phyloP scores from a whole-genome alignment of 352 stramenopile species.

The Globisporangium okanoganense region DNA sequence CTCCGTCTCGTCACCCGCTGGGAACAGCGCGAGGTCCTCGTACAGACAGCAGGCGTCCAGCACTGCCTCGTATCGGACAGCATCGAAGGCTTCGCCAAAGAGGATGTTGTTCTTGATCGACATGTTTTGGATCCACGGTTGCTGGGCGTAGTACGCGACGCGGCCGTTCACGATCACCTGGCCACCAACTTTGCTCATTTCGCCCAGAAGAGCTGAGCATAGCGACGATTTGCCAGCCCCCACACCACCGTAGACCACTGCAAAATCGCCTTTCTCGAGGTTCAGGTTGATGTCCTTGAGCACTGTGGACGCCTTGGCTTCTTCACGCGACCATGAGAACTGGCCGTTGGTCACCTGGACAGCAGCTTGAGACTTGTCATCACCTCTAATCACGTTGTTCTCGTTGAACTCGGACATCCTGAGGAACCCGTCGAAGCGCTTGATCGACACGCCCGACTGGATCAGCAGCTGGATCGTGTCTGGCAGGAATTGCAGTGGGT shows the following conservation, averaged over 20 bases:
- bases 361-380: too few relatives aligned
- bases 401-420: constrained; percentile 7
- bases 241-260: constrained; percentile 87
- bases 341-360: too few relatives aligned
- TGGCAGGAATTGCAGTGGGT: neutral
- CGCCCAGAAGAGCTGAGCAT: constrained; percentile 88
- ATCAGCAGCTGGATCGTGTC: constrained; percentile 16
- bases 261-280: constrained; percentile 69
- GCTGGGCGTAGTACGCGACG: constrained; percentile 86
- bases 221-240: constrained; percentile 92
- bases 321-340: too few relatives aligned
- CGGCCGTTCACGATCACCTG: constrained; percentile 20
- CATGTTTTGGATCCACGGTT: constrained; percentile 89
- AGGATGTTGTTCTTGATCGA: constrained; percentile 78
- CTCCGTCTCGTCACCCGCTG: constrained; percentile 47
- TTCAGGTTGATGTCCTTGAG: constrained; percentile 61
- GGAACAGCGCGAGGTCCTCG: constrained; percentile 50
- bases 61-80: constrained; percentile 32
- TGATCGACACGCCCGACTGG: constrained; percentile 34
- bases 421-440: constrained; percentile 37
- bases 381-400: too few relatives aligned
- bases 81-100: constrained; percentile 68
- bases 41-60: constrained; percentile 51
- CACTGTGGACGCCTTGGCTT: neutral
- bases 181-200: constrained; percentile 61